Conservation (phyloP, 2,329 filamentous ascomycete species). For the Didymella segeticola region DNA sequence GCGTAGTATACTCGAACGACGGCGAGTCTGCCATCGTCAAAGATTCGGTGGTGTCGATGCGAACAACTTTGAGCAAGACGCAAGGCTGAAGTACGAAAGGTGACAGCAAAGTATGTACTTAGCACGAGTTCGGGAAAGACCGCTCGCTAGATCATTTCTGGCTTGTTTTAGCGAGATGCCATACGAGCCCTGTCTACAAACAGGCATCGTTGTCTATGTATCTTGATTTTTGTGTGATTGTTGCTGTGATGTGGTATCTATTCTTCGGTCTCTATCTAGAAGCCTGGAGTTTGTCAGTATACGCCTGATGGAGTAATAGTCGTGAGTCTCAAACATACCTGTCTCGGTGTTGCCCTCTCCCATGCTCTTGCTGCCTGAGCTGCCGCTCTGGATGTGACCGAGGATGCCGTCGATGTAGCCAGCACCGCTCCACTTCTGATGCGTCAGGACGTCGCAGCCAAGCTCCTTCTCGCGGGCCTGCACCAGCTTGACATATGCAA, state of each 20-base stretch:
- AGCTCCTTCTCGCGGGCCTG: conserved; percentile 90
- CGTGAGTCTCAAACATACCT: conserved; percentile 31
- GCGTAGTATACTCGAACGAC: not conserved
- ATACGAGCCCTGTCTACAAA: not conserved
- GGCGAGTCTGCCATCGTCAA: not conserved
- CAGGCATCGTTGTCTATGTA: not conserved
- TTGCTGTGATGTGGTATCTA: not conserved
- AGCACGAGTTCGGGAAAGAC: not conserved
- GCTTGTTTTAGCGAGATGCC: not conserved
- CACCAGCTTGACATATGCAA: conserved; percentile 94
- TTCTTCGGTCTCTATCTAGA: not conserved
- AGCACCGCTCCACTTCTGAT: conserved; percentile 85
- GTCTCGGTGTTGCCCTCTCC: conserved; percentile 90
- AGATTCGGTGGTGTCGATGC: not conserved
- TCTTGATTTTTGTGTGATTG: not conserved
- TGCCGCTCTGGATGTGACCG: conserved; percentile 89
- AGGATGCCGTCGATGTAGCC: conserved; percentile 86
- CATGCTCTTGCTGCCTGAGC: conserved; percentile 89
- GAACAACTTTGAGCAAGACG: not conserved
- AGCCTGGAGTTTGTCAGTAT: conserved; percentile 1
- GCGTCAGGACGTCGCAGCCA: conserved; percentile 89
- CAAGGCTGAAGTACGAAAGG: not conserved
- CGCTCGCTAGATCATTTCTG: conserved; percentile 1
- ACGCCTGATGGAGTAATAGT: not conserved
- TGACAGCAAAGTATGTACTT: not conserved